A percentile compares a stretch with the other conserved stretches of the same genome.
phyloP scores from a whole-genome alignment of 495 filamentous ascomycete genomes.

The Chaetomidium leptoderma region DNA sequence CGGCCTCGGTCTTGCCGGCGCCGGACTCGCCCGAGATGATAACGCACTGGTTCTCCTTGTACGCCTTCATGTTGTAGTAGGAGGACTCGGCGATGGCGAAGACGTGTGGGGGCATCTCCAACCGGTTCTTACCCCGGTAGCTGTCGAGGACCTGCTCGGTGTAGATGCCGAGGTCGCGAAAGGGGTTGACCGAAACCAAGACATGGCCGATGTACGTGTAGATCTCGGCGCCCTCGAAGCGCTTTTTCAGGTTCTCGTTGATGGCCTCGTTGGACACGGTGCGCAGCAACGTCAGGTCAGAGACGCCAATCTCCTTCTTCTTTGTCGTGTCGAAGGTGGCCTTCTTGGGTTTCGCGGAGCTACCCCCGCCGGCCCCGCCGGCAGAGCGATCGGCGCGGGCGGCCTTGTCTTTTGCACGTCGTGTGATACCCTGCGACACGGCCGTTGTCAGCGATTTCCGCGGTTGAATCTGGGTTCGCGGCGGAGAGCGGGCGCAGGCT shows the following conservation, averaged over 20 bases:
- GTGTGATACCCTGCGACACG: slow-evolving; percentile 50
- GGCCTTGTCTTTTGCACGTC: slow-evolving; percentile 57
- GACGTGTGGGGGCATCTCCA: slow-evolving; percentile 93
- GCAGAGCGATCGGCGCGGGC: slow-evolving; percentile 56
- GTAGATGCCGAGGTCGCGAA: slow-evolving; percentile 97
- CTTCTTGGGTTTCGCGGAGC: slow-evolving; percentile 74
- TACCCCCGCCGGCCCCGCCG: slow-evolving; percentile 49
- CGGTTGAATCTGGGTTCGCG: neutral
- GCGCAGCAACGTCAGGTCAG: slow-evolving; percentile 93
- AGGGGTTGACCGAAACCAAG: slow-evolving; percentile 98
- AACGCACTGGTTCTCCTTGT: slow-evolving; percentile 98
- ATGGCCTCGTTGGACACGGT: slow-evolving; percentile 99
- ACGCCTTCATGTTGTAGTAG: slow-evolving; percentile 99
- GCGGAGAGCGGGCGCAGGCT: neutral
- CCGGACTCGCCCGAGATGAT: slow-evolving; percentile 99
- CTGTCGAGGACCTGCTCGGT: slow-evolving; percentile 86
- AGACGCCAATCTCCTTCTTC: slow-evolving; percentile 99
- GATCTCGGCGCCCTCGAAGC: slow-evolving; percentile 94
- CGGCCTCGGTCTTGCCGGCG: slow-evolving; percentile 98
- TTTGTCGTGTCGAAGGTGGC: slow-evolving; percentile 91
- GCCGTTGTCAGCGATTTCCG: slow-evolving; percentile 13
- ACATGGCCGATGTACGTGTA: slow-evolving; percentile 99
- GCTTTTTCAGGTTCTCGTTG: slow-evolving; percentile 96
- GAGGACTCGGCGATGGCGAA: slow-evolving; percentile 94
- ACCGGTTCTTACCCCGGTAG: slow-evolving; percentile 92